Conservation (phyloP, 108 stramenopile genomes). For the Parietichytrium sp. region DNA sequence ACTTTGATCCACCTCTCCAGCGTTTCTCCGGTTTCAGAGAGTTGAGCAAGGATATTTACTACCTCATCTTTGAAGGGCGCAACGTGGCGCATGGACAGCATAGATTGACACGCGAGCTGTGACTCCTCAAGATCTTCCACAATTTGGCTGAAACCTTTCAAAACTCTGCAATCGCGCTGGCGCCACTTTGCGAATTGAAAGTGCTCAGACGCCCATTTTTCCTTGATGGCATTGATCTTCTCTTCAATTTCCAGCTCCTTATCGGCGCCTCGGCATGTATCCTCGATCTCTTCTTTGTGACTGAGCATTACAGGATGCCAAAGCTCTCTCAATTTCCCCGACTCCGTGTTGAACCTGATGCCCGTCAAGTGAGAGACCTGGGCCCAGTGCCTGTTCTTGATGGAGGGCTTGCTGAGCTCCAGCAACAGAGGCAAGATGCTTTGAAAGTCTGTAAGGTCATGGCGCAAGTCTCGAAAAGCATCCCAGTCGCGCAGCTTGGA, state of each 20-base stretch:
- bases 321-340: conserved; percentile 37
- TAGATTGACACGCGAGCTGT: conserved; percentile 60
- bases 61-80: conserved; percentile 52
- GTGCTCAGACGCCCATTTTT: conserved; percentile 50
- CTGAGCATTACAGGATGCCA: conserved; percentile 18
- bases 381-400: conserved; percentile 66
- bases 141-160: conserved; percentile 43
- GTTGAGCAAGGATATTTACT: conserved; percentile 51
- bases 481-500: conserved; percentile 61
- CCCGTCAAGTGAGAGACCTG: conserved; percentile 46
- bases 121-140: conserved; percentile 70
- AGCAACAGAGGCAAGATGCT: conserved; percentile 57
- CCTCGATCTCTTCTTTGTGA: conserved; percentile 49
- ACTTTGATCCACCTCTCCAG: conserved; percentile 68
- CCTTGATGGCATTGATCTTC: conserved; percentile 58
- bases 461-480: conserved; percentile 52
- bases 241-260: conserved; percentile 65
- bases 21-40: conserved; percentile 65
- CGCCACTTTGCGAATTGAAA: conserved; percentile 59
- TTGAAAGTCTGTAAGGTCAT: conserved; percentile 57
- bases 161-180: conserved; percentile 44
- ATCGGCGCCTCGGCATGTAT: conserved; percentile 65
- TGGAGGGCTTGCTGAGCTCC: conserved; percentile 58
- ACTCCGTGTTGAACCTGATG: neutral
- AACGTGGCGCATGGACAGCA: conserved; percentile 61